phyloP scores from a whole-genome alignment of 768 basidiomycete genomes.

The Mycena polygramma region DNA sequence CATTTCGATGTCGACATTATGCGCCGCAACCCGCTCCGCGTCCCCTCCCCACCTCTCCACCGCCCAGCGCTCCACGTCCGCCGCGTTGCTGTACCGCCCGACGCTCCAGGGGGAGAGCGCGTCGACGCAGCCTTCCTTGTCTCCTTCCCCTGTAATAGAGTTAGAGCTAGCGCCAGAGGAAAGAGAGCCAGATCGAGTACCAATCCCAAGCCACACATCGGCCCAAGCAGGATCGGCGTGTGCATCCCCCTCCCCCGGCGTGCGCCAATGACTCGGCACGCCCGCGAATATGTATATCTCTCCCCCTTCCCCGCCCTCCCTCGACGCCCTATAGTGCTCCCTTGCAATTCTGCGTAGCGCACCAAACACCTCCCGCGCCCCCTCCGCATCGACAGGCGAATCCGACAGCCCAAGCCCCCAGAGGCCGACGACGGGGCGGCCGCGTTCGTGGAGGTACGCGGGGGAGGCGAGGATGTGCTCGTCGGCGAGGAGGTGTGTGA shows the following conservation, averaged over 20 bases:
- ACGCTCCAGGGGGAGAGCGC: slow-evolving; percentile 89
- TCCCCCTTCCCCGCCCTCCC: neutral
- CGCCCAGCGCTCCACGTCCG: slow-evolving; percentile 74
- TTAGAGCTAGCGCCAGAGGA: too few relatives aligned
- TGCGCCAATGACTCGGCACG: slow-evolving; percentile 81
- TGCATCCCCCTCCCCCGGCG: slow-evolving; percentile 71
- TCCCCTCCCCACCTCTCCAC: slow-evolving; percentile 75
- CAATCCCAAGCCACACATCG: slow-evolving; percentile 69
- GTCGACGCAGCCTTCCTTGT: slow-evolving; percentile 66
- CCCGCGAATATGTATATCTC: slow-evolving; percentile 57
- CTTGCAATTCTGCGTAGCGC: slow-evolving; percentile 9
- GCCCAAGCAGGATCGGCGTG: slow-evolving; percentile 76
- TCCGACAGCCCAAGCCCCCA: slow-evolving; percentile 64
- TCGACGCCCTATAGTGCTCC: too few relatives aligned
- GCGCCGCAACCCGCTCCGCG: slow-evolving; percentile 66
- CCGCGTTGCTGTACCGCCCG: slow-evolving; percentile 73
- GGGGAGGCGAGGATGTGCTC: slow-evolving; percentile 77
- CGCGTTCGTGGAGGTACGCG: slow-evolving; percentile 78
- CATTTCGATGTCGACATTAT: slow-evolving; percentile 55
- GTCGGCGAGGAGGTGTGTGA: slow-evolving; percentile 75
- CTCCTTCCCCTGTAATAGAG: too few relatives aligned
- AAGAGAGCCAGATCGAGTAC: too few relatives aligned
- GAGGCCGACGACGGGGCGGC: slow-evolving; percentile 76
- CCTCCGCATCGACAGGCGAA: slow-evolving; percentile 22
- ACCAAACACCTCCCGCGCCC: slow-evolving; percentile 19